Evolutionary conservation across 768 basidiomycete genomes (phyloP).

Genomic region (Suillus weaverae): DNA sequence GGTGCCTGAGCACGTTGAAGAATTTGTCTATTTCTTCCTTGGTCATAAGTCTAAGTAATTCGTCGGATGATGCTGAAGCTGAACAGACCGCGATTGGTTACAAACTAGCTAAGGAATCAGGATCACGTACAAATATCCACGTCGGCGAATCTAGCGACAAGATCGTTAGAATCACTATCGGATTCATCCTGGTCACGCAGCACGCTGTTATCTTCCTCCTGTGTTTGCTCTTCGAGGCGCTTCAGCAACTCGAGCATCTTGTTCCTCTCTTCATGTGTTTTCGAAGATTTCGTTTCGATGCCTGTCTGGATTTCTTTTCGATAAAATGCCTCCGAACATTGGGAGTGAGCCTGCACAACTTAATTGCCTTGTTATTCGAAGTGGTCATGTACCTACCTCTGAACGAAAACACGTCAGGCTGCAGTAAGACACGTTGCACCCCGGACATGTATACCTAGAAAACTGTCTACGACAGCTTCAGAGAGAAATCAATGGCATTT

Average conservation of each 20-base stretch:
- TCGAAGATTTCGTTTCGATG: constrained; percentile 56
- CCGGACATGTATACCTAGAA: constrained; percentile 79
- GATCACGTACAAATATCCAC: constrained; percentile 60
- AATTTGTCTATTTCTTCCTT: constrained; percentile 63
- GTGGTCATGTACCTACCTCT: constrained; percentile 43
- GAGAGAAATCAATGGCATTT: constrained; percentile 1
- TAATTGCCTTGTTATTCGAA: background rate
- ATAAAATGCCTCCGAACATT: constrained; percentile 84
- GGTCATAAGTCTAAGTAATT: constrained; percentile 61
- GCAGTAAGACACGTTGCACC: constrained; percentile 81
- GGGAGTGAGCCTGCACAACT: constrained; percentile 51
- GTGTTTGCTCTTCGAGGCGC: constrained; percentile 65
- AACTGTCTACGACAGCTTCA: constrained; percentile 72
- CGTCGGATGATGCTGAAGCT: constrained; percentile 59
- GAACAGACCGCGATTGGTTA: background rate
- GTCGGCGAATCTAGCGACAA: constrained; percentile 51
- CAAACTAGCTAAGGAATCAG: background rate
- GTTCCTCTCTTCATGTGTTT: constrained; percentile 54
- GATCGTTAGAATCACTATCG: constrained; percentile 40
- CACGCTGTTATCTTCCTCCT: constrained; percentile 37
- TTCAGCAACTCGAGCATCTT: constrained; percentile 72
- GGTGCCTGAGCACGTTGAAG: constrained; percentile 56
- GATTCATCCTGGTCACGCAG: constrained; percentile 37
- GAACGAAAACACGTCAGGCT: constrained; percentile 79
- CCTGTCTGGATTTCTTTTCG: constrained; percentile 68